phyloP scores from a whole-genome alignment of 371 early-diverging fungal species.

The Basidiobolus meristosporus region DNA sequence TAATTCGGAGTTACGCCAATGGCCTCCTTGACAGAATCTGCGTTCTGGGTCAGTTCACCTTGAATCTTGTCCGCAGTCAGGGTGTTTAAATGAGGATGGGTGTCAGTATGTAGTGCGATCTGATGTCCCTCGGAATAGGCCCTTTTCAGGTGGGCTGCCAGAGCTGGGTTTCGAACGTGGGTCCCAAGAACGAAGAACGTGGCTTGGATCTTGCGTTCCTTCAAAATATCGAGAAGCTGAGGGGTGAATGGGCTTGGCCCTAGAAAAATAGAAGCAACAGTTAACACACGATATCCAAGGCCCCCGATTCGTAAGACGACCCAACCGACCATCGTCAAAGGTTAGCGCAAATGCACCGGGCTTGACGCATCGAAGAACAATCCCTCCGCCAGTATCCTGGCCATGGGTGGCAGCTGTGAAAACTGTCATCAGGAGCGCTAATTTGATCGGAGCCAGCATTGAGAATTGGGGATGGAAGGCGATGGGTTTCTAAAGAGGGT shows the following conservation, averaged over 20 bases:
- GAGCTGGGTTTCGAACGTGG: slow-evolving; percentile 7
- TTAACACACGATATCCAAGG: too few relatives aligned
- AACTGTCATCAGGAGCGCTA: too few relatives aligned
- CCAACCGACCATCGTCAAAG: too few relatives aligned
- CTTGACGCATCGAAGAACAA: too few relatives aligned
- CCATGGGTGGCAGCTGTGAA: too few relatives aligned
- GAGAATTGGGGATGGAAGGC: too few relatives aligned
- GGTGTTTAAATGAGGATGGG: slow-evolving; percentile 19
- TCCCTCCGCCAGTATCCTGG: too few relatives aligned
- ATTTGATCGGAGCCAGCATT: too few relatives aligned
- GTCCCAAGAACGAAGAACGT: slow-evolving; percentile 54
- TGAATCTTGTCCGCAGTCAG: slow-evolving; percentile 11
- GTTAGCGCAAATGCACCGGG: too few relatives aligned
- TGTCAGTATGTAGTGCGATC: slow-evolving; percentile 25
- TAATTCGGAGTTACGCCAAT: slow-evolving; percentile 22
- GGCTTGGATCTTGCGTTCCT: slow-evolving; percentile 17
- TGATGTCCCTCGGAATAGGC: slow-evolving; percentile 21
- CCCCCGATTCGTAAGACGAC: too few relatives aligned
- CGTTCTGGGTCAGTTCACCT: slow-evolving; percentile 5
- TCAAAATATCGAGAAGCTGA: slow-evolving; percentile 24
- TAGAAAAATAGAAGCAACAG: too few relatives aligned
- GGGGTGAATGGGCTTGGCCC: slow-evolving; percentile 25
- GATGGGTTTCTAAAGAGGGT: too few relatives aligned
- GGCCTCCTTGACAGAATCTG: slow-evolving; percentile 11
- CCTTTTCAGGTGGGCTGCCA: slow-evolving; percentile 10